Evolutionary conservation across 768 basidiomycete genomes (phyloP).

Genomic region (Termitomyces sp.): DNA sequence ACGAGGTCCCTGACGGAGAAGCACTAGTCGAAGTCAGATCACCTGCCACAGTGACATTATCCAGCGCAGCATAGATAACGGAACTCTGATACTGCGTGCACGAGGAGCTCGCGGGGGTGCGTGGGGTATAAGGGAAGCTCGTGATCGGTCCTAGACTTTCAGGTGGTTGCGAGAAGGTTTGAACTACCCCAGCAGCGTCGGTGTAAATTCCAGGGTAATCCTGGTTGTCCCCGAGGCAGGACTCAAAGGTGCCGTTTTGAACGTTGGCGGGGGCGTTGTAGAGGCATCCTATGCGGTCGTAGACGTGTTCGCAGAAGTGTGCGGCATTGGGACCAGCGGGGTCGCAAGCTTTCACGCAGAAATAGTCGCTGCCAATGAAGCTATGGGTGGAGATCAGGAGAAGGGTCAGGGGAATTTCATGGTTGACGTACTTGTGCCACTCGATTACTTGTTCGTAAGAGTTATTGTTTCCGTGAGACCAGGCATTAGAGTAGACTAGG

Average conservation of each 20-base stretch:
- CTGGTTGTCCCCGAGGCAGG: slow-evolving; percentile 51
- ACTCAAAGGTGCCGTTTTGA: slow-evolving; percentile 45
- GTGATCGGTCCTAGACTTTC: slow-evolving; percentile 39
- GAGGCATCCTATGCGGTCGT: slow-evolving; percentile 56
- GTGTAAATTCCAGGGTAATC: slow-evolving; percentile 23
- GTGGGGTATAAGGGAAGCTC: slow-evolving; percentile 37
- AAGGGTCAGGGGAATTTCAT: slow-evolving; percentile 7
- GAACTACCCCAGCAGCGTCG: slow-evolving; percentile 14
- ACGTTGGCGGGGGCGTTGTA: slow-evolving; percentile 63
- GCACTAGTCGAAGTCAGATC: slow-evolving; percentile 5
- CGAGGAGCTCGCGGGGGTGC: slow-evolving; percentile 35
- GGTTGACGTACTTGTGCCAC: slow-evolving; percentile 47
- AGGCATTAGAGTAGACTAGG: slow-evolving; percentile 18
- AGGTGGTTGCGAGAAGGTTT: slow-evolving; percentile 39
- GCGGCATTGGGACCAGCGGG: slow-evolving; percentile 38
- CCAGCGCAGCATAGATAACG: slow-evolving; percentile 13
- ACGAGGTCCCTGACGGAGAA: background rate
- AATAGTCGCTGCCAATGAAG: slow-evolving; percentile 50
- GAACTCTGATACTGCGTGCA: slow-evolving; percentile 23
- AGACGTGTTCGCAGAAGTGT: slow-evolving; percentile 56
- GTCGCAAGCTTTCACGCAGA: slow-evolving; percentile 64
- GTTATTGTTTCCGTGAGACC: slow-evolving; percentile 20
- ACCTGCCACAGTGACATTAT: slow-evolving; percentile 13
- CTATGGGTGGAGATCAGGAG: slow-evolving; percentile 25
- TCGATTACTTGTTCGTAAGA: slow-evolving; percentile 48